A percentile compares a stretch with the other conserved stretches of the same genome.
Conservation (phyloP, 306 rosid genomes). For the Dicorynia guianensis region DNA sequence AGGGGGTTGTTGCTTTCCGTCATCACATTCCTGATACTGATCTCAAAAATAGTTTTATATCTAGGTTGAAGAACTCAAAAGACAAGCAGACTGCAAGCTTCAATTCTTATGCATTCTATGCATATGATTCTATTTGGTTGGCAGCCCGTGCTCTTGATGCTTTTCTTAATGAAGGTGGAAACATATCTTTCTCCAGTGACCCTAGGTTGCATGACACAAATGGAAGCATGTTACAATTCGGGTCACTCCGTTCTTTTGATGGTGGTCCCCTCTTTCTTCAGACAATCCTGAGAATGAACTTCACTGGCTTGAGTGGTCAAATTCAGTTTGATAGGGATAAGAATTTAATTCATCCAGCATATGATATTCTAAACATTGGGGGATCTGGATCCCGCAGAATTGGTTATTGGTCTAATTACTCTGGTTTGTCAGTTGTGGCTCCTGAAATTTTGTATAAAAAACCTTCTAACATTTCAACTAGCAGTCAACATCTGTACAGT, state of each 20-base stretch:
- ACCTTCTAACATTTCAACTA: conserved; percentile 43
- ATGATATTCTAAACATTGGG: conserved; percentile 75
- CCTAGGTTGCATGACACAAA: conserved; percentile 61
- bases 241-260: conserved; percentile 66
- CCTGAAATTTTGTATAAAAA: conserved; percentile 64
- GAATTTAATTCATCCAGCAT: conserved; percentile 69
- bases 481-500: conserved; percentile 52
- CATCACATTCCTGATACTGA: conserved; percentile 73
- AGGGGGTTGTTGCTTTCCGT: conserved; percentile 87
- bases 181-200: conserved; percentile 74
- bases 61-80: conserved; percentile 55
- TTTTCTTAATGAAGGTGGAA: conserved; percentile 70
- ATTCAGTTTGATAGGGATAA: conserved; percentile 66
- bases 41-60: conserved; percentile 52
- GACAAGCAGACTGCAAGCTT: conserved; percentile 51
- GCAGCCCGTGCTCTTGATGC: conserved; percentile 78
- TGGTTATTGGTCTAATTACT: conserved; percentile 84
- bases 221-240: conserved; percentile 58
- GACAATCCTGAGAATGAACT: conserved; percentile 63
- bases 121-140: conserved; percentile 89
- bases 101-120: conserved; percentile 85
- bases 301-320: conserved; percentile 75
- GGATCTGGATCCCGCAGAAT: conserved; percentile 64
- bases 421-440: conserved; percentile 60
- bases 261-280: conserved; percentile 65